phyloP scores from a whole-genome alignment of 1,284 basidiomycete genomes.

The Leccinum brunneo-olivaceum region DNA sequence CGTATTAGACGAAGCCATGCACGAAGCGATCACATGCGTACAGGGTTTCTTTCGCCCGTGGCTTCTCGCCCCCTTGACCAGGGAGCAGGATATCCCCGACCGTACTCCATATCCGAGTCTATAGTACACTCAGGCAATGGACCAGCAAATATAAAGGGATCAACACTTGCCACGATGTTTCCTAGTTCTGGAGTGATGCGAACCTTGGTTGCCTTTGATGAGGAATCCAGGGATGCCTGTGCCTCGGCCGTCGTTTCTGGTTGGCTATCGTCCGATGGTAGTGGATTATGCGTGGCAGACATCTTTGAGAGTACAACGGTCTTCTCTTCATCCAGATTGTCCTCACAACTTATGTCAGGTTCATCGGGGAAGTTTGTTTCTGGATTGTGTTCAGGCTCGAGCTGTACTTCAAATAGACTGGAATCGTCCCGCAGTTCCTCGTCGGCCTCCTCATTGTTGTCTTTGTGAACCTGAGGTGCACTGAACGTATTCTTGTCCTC shows the following conservation, averaged over 20 bases:
- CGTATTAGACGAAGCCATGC: constrained; percentile 12
- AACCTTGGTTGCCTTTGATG: constrained; percentile 30
- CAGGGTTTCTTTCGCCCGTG: constrained; percentile 60
- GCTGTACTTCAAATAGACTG: constrained; percentile 9
- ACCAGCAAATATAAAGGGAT: not conserved
- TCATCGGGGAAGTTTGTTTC: constrained; percentile 1
- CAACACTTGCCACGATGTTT: constrained; percentile 46
- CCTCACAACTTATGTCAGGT: constrained; percentile 15
- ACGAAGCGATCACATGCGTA: constrained; percentile 28
- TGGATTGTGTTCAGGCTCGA: constrained; percentile 5
- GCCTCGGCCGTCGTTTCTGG: constrained; percentile 3
- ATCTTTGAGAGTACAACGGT: constrained; percentile 28
- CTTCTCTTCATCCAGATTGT: constrained; percentile 23
- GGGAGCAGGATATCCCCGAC: constrained; percentile 60
- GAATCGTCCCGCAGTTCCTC: constrained; percentile 11
- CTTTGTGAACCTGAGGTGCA: not conserved
- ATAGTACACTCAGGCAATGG: not conserved
- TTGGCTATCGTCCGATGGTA: constrained; percentile 1
- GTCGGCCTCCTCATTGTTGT: constrained; percentile 1
- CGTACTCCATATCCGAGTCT: constrained; percentile 66
- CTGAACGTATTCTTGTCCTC: constrained; percentile 9
- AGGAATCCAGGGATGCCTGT: constrained; percentile 10
- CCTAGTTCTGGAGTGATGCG: constrained; percentile 52
- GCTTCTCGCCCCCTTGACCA: constrained; percentile 37
- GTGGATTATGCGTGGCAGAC: constrained; percentile 8